Evolutionary conservation across 306 rosid species (phyloP).

Genomic region (Malus asiatica): DNA sequence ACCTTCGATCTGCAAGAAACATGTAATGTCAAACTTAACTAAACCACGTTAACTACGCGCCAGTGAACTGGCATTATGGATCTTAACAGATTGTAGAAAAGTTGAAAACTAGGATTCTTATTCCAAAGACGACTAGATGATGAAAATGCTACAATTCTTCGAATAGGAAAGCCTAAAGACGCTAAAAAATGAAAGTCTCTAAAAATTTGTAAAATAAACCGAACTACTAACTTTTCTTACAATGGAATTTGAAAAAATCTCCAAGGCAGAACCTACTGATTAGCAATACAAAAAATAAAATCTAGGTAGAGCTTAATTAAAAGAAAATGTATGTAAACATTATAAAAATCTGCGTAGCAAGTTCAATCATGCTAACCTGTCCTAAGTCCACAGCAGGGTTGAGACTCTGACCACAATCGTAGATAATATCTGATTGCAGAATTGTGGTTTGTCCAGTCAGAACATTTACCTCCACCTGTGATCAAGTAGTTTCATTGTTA

Average conservation of each 20-base stretch:
- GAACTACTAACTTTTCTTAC: no score
- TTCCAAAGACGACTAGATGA: neutral
- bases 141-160: no score
- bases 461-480: constrained; percentile 83
- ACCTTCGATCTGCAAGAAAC: constrained; percentile 82
- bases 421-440: constrained; percentile 70
- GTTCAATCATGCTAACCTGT: constrained; percentile 44
- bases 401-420: constrained; percentile 94
- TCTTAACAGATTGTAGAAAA: no score
- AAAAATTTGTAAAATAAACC: no score
- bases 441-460: constrained; percentile 73
- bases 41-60: neutral
- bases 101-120: no score
- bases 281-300: neutral
- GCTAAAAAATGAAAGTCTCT: no score
- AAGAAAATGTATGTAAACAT: neutral
- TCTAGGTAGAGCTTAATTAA: neutral
- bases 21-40: neutral
- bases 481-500: constrained; percentile 1
- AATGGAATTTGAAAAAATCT: neutral
- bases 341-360: neutral
- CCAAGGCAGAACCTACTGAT: neutral
- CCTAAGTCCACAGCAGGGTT: constrained; percentile 98
- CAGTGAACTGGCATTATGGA: neutral
- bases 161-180: no score